These are phyloP conservation scores for Agrocybe praecox DNA, from an alignment of 768 basidiomycete genomes.

Conservation along the genomic window DNA sequence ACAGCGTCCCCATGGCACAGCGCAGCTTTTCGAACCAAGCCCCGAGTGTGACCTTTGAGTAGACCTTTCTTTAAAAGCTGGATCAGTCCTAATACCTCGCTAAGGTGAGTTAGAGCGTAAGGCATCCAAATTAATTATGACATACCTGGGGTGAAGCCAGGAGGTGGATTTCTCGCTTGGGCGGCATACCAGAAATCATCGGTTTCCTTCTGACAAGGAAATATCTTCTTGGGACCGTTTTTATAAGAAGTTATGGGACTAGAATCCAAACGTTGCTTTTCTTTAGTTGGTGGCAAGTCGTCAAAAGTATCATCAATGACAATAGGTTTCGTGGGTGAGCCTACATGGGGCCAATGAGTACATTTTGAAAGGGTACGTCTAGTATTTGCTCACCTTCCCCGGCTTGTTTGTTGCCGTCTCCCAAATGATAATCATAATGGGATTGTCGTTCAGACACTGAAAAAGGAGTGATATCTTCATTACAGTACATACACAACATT, in stretches of 20 bases:
- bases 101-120: not conserved
- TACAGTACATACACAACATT: constrained; percentile 55
- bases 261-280: not conserved
- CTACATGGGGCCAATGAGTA: not conserved
- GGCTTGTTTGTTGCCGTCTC: constrained; percentile 11
- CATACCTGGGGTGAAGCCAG: constrained; percentile 66
- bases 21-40: constrained; percentile 53
- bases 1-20: constrained; percentile 67
- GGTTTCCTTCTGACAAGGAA: constrained; percentile 25
- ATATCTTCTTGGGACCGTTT: constrained; percentile 13
- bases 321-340: constrained; percentile 11
- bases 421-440: constrained; percentile 61
- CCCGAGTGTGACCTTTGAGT: constrained; percentile 49
- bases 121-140: not conserved
- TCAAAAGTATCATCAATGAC: not conserved
- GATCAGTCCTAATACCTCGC: constrained; percentile 54
- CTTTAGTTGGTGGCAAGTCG: not conserved
- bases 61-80: constrained; percentile 61
- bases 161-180: constrained; percentile 40
- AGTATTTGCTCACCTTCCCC: constrained; percentile 8
- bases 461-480: constrained; percentile 37
- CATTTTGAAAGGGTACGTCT: too few species aligned
- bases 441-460: constrained; percentile 39
- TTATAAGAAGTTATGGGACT: not conserved
- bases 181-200: constrained; percentile 72